These are phyloP conservation scores for Coemansia umbellata DNA, from an alignment of 192 early-diverging fungal species.

Conservation along the genomic window DNA sequence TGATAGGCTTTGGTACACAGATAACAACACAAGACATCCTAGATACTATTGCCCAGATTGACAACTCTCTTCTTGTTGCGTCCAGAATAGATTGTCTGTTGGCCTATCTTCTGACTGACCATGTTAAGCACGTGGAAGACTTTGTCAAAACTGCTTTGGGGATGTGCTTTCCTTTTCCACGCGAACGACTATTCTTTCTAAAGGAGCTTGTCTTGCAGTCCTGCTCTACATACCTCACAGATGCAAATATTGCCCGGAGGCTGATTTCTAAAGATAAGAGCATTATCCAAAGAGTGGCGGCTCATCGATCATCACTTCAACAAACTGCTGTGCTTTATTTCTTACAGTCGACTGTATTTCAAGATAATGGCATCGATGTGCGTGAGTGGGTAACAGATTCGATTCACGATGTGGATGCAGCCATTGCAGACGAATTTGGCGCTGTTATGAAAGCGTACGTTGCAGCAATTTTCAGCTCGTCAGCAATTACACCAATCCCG, in stretches of 20 bases:
- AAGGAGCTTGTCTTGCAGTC: conserved; percentile 25
- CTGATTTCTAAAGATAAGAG: conserved; percentile 5
- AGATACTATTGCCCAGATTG: not conserved
- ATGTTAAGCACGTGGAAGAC: conserved; percentile 12
- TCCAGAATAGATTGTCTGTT: conserved; percentile 29
- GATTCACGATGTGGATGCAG: conserved; percentile 5
- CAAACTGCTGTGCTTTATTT: conserved; percentile 19
- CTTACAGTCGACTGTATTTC: conserved; percentile 31
- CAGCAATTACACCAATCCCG: conserved; percentile 35
- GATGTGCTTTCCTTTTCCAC: conserved; percentile 43
- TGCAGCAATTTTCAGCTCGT: conserved; percentile 22
- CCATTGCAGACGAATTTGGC: conserved; percentile 15
- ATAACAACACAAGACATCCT: conserved; percentile 8
- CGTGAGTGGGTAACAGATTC: conserved; percentile 37
- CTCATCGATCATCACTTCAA: conserved; percentile 8
- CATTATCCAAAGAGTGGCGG: too few species aligned
- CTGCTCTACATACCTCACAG: conserved; percentile 3
- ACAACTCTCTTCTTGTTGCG: conserved; percentile 1
- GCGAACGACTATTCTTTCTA: conserved; percentile 39
- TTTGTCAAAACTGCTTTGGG: conserved; percentile 13
- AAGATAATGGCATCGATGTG: conserved; percentile 38
- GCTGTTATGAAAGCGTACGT: conserved; percentile 38
- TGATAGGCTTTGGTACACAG: conserved; percentile 29
- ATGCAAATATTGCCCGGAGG: conserved; percentile 14
- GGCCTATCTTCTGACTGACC: conserved; percentile 21